Percentiles rank a stretch among this genome's conserved stretches.
Evolutionary conservation across 495 filamentous ascomycete species (phyloP).

Genomic region (Podospora conica): DNA sequence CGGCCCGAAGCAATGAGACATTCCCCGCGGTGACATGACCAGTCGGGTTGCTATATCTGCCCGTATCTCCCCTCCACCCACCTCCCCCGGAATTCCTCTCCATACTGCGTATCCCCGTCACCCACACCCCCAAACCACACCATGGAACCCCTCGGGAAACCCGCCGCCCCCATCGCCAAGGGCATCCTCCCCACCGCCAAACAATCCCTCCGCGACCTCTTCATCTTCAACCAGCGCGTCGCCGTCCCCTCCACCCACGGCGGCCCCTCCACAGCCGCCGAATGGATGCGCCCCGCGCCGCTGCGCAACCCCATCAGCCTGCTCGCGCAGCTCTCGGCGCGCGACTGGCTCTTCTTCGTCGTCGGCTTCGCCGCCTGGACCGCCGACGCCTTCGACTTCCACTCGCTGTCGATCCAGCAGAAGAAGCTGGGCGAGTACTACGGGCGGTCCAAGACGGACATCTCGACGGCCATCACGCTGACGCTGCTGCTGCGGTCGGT

Average conservation of each 20-base stretch:
- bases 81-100: not conserved
- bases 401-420: constrained; percentile 66
- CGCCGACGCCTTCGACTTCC: constrained; percentile 72
- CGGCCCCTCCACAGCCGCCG: constrained; percentile 34
- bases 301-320: constrained; percentile 58
- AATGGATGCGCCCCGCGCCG: constrained; percentile 56
- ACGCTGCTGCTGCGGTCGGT: constrained; percentile 64
- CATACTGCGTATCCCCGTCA: not conserved
- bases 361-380: constrained; percentile 61
- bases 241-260: constrained; percentile 54
- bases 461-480: constrained; percentile 68
- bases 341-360: constrained; percentile 59
- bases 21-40: not conserved
- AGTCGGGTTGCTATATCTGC: not conserved
- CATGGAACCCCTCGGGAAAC: constrained; percentile 35
- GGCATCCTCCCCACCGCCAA: constrained; percentile 52
- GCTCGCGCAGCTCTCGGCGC: constrained; percentile 47
- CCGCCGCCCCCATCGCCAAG: constrained; percentile 53
- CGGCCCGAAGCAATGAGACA: not conserved
- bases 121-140: not conserved
- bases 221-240: constrained; percentile 62
- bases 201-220: constrained; percentile 57
- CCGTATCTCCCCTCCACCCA: not conserved
- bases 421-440: constrained; percentile 64
- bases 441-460: constrained; percentile 54